phyloP scores from a whole-genome alignment of 805 yeast species.

The Candida piceae region DNA sequence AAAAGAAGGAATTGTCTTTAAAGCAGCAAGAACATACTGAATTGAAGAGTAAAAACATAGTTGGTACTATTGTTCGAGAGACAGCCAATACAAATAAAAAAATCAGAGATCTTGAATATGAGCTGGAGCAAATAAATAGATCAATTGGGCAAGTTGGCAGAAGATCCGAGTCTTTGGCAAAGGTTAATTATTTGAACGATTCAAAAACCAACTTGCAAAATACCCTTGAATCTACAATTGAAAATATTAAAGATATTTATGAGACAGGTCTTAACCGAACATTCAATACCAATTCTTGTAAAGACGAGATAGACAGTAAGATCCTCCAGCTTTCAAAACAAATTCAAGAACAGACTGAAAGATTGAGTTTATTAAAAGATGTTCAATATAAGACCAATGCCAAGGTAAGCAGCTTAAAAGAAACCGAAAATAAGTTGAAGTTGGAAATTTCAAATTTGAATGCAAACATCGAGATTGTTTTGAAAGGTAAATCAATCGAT shows the following conservation, averaged over 20 bases:
- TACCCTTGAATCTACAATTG: neutral
- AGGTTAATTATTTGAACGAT: slow-evolving; percentile 31
- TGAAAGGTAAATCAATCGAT: neutral
- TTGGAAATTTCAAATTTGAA: neutral
- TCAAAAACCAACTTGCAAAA: slow-evolving; percentile 5
- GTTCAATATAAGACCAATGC: neutral
- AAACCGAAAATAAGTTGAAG: slow-evolving; percentile 5
- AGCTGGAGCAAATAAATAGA: slow-evolving; percentile 48
- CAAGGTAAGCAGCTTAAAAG: slow-evolving; percentile 1
- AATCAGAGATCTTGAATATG: slow-evolving; percentile 34
- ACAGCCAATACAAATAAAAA: slow-evolving; percentile 35
- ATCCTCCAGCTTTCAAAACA: neutral
- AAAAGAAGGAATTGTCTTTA: slow-evolving; percentile 36
- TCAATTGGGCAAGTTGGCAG: slow-evolving; percentile 47
- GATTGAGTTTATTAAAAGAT: neutral
- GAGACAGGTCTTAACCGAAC: slow-evolving; percentile 1
- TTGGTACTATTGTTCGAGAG: slow-evolving; percentile 28
- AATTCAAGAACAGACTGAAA: neutral
- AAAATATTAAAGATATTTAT: slow-evolving; percentile 1
- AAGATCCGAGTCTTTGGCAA: slow-evolving; percentile 56
- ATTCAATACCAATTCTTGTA: neutral
- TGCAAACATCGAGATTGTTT: neutral
- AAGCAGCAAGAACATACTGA: slow-evolving; percentile 32
- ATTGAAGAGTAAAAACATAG: slow-evolving; percentile 24
- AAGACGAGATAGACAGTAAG: neutral